These are phyloP conservation scores for Xylaria scruposa DNA, from an alignment of 495 filamentous ascomycete genomes.

Conservation along the genomic window DNA sequence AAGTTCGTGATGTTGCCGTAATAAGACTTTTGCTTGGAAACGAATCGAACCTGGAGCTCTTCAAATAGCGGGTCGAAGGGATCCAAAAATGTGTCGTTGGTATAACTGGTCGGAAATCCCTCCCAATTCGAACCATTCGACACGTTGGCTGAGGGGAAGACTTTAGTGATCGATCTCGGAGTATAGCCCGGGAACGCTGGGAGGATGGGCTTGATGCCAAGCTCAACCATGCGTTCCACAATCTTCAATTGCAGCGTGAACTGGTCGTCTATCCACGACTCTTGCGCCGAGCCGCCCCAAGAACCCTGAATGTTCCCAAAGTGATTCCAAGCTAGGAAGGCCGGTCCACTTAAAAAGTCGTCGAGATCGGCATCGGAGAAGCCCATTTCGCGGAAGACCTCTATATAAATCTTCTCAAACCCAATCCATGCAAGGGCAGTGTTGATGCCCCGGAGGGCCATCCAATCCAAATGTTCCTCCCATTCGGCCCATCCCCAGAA, in stretches of 20 bases:
- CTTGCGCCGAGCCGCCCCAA: conserved; percentile 53
- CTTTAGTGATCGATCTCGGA: conserved; percentile 47
- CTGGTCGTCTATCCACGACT: conserved; percentile 54
- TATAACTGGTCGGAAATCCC: conserved; percentile 50
- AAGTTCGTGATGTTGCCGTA: conserved; percentile 60
- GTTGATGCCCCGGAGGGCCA: conserved; percentile 60
- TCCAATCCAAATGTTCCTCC: conserved; percentile 62
- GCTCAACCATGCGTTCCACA: conserved; percentile 55
- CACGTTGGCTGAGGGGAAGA: conserved; percentile 52
- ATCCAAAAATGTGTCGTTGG: conserved; percentile 59
- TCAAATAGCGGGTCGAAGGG: conserved; percentile 55
- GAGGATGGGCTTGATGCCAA: conserved; percentile 61
- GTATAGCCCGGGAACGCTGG: conserved; percentile 59
- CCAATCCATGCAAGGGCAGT: conserved; percentile 62
- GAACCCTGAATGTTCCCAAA: conserved; percentile 63
- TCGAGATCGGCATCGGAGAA: conserved; percentile 54
- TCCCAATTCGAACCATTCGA: conserved; percentile 57
- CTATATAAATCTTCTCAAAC: conserved; percentile 57
- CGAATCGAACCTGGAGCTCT: conserved; percentile 54
- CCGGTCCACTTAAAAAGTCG: conserved; percentile 56
- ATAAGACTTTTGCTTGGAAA: conserved; percentile 53
- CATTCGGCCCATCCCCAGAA: conserved; percentile 64
- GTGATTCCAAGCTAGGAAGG: conserved; percentile 63
- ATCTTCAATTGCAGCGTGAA: conserved; percentile 58
- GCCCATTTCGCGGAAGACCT: conserved; percentile 57